Evolutionary conservation across 164 flowering plant species (phyloP).

Genomic region (Sedum album): DNA sequence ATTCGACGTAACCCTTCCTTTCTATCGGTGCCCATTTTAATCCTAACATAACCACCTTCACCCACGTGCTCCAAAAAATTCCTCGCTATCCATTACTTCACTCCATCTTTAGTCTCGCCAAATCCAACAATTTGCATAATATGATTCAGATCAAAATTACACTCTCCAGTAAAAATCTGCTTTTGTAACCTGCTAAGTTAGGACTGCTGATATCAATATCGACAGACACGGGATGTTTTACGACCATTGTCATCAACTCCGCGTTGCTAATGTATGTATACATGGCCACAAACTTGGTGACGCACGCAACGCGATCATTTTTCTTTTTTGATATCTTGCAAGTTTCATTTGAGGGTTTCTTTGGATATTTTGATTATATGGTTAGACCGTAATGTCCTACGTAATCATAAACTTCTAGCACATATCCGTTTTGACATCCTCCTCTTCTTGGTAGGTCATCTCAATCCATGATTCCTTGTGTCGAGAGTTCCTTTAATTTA

Average conservation of each 20-base stretch:
- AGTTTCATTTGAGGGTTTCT: neutral
- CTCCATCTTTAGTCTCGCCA: neutral
- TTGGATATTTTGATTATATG: neutral
- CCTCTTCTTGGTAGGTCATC: neutral
- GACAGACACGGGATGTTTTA: neutral
- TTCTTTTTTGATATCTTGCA: neutral
- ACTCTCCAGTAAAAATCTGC: neutral
- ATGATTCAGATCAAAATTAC: neutral
- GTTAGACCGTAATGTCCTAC: neutral
- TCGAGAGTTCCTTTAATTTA: neutral
- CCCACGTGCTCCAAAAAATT: neutral
- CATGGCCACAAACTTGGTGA: neutral
- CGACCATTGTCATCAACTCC: neutral
- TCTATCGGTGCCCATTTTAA: neutral
- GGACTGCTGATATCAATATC: neutral
- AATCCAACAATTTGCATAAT: neutral
- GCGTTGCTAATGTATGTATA: neutral
- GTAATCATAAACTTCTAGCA: neutral
- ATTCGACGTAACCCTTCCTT: neutral
- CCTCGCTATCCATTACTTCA: neutral
- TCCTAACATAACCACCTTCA: neutral
- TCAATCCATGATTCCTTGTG: constrained; percentile 2
- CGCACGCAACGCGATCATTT: neutral
- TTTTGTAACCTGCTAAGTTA: neutral
- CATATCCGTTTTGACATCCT: neutral